These are phyloP conservation scores for Murraya paniculata DNA, from an alignment of 345 rosid species.

Conservation along the genomic window DNA sequence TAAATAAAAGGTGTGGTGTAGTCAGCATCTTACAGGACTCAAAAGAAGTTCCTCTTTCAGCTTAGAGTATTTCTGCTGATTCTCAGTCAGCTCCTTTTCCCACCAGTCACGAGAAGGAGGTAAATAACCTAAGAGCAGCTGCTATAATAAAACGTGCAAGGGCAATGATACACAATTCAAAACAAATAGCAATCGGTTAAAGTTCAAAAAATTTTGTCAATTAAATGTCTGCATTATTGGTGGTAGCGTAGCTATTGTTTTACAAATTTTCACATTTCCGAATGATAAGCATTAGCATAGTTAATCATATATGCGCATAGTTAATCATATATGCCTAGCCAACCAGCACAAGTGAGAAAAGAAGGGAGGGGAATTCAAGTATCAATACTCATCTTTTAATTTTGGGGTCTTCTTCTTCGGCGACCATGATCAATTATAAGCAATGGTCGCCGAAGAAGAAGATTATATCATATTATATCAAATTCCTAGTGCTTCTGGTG, in stretches of 20 bases:
- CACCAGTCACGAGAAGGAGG: constrained; percentile 56
- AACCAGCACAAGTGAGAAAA: background rate
- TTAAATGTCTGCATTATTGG: background rate
- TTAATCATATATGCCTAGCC: too few relatives aligned
- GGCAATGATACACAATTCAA: background rate
- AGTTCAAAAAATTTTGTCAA: background rate
- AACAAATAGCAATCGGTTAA: background rate
- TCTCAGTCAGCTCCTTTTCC: constrained; percentile 59
- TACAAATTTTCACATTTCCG: too few relatives aligned
- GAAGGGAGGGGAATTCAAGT: background rate
- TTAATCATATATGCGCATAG: background rate
- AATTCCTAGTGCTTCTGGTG: background rate
- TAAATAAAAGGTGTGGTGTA: background rate
- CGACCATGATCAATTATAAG: background rate
- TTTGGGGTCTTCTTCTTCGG: background rate
- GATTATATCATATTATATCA: background rate
- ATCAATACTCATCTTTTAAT: too few relatives aligned
- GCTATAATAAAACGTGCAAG: constrained; percentile 12
- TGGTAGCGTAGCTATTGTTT: too few relatives aligned
- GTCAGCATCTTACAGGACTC: constrained; percentile 60
- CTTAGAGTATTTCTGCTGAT: constrained; percentile 51
- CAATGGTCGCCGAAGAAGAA: too few relatives aligned
- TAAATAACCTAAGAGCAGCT: constrained; percentile 66
- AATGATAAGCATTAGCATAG: background rate
- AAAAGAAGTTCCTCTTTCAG: constrained; percentile 63